Conservation (phyloP, 176 grass and related monocot genomes). For the Stipa capillata region DNA sequence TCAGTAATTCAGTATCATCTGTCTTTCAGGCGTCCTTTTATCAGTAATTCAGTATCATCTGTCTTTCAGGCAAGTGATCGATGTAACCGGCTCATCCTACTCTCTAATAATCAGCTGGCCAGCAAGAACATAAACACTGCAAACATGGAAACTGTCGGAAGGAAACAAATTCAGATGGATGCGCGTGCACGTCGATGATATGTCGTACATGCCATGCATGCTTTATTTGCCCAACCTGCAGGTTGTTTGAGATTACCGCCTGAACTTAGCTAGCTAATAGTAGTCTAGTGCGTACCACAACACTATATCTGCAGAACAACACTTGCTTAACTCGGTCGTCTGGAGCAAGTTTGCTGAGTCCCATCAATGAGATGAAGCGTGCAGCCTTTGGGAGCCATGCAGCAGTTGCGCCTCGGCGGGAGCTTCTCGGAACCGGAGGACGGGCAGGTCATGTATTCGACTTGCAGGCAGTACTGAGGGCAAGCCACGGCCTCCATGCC, state of each 20-base stretch:
- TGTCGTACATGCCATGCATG: background rate
- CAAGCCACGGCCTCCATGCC: constrained; percentile 11
- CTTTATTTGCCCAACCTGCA: background rate
- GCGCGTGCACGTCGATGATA: background rate
- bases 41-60: background rate
- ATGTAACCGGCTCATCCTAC: background rate
- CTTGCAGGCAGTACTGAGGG: constrained; percentile 34
- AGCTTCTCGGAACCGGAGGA: constrained; percentile 40
- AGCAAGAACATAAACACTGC: background rate
- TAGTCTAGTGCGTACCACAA: background rate
- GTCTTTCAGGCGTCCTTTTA: background rate
- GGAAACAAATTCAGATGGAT: no score
- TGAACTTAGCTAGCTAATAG: no score
- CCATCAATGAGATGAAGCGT: constrained; percentile 43
- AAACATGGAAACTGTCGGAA: background rate
- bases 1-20: background rate
- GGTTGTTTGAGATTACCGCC: background rate
- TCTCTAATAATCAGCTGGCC: background rate
- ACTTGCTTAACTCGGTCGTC: background rate
- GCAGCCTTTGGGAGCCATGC: constrained; percentile 46
- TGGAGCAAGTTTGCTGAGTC: constrained; percentile 6
- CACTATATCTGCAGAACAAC: background rate
- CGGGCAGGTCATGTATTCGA: constrained; percentile 54
- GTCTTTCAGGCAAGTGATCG: background rate
- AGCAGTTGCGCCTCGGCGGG: constrained; percentile 46